Conservation (phyloP, 2,329 filamentous ascomycete genomes). For the Cucurbitaria berberidis region DNA sequence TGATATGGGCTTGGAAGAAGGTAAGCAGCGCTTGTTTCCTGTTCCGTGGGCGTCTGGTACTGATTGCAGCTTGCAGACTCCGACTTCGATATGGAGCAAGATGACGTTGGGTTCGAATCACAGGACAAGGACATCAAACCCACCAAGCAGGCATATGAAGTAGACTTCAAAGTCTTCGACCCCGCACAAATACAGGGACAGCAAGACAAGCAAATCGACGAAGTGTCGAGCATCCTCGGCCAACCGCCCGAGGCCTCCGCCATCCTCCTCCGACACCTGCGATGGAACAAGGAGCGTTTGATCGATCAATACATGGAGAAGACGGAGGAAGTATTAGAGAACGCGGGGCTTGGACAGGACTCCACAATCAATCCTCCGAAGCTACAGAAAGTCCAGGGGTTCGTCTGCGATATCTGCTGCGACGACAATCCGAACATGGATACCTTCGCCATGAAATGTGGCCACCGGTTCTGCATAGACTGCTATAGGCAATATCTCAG, state of each 20-base stretch:
- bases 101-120: conserved; percentile 65
- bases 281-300: conserved; percentile 95
- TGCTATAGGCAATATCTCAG: conserved; percentile 91
- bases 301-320: conserved; percentile 97
- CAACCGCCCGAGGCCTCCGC: conserved; percentile 88
- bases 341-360: conserved; percentile 75
- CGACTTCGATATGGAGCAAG: conserved; percentile 63
- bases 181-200: conserved; percentile 82
- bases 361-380: conserved; percentile 60
- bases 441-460: conserved; percentile 94
- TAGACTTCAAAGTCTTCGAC: conserved; percentile 81
- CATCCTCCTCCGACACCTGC: conserved; percentile 84
- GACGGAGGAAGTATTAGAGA: conserved; percentile 78
- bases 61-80: conserved; percentile 49
- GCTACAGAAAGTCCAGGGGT: conserved; percentile 74
- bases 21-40: conserved; percentile 32
- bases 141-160: conserved; percentile 77
- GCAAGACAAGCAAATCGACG: conserved; percentile 83
- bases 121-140: conserved; percentile 76
- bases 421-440: conserved; percentile 79
- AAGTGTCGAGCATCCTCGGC: conserved; percentile 90
- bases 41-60: conserved; percentile 13
- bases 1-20: conserved; percentile 61
- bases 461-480: conserved; percentile 88
- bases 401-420: conserved; percentile 94